These are phyloP conservation scores for Tricholoma sp. DNA, from an alignment of 768 basidiomycete species.

Conservation along the genomic window DNA sequence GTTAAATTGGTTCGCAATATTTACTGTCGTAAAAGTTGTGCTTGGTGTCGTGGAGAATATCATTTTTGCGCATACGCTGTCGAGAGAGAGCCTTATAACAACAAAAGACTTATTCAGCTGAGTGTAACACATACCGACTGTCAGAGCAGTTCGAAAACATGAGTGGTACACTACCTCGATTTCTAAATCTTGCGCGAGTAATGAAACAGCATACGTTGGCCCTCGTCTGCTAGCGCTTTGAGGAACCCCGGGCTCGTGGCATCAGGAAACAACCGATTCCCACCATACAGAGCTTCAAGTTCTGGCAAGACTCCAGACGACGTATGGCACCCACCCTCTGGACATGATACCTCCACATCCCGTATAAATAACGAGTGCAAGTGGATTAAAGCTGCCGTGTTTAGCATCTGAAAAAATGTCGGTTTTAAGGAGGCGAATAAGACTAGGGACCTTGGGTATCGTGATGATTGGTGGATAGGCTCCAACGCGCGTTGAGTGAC, in stretches of 20 bases:
- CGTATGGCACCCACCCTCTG: not conserved
- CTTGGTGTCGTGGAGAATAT: slow-evolving; percentile 35
- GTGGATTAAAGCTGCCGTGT: not conserved
- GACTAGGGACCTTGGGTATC: not conserved
- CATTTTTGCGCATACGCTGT: slow-evolving; percentile 29
- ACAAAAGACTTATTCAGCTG: not conserved
- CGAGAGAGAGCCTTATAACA: too few species aligned
- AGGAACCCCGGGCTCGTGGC: not conserved
- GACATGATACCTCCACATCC: not conserved
- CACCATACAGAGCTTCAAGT: not conserved
- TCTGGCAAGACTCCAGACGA: not conserved
- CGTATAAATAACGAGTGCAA: not conserved
- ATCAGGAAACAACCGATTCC: not conserved
- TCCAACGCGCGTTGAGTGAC: not conserved
- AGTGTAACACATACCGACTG: not conserved
- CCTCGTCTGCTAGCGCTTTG: not conserved
- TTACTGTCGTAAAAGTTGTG: slow-evolving; percentile 32
- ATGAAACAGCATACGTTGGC: not conserved
- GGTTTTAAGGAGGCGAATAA: not conserved
- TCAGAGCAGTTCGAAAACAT: not conserved
- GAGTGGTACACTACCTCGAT: not conserved
- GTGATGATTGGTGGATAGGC: not conserved
- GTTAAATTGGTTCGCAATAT: slow-evolving; percentile 37
- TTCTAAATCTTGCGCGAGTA: too few species aligned
- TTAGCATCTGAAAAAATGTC: not conserved